Percentiles rank a stretch among this genome's conserved stretches.
These are phyloP conservation scores for Rauvolfia tetraphylla DNA, from an alignment of 257 asterid species.

Conservation along the genomic window DNA sequence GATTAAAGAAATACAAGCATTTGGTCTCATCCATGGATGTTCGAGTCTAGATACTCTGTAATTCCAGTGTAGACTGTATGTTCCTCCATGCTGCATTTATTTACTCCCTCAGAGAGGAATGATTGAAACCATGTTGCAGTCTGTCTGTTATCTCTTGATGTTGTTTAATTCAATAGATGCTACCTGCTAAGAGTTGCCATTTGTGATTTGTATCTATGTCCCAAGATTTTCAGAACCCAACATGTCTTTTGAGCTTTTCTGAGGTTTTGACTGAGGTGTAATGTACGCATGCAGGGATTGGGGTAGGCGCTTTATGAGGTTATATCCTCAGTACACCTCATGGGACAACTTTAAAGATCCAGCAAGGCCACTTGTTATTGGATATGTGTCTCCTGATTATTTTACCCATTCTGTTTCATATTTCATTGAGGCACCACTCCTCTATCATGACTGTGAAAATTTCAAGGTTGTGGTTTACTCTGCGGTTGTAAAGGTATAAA, in stretches of 20 bases:
- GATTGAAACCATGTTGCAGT: not conserved
- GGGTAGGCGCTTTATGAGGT: slow-evolving; percentile 94
- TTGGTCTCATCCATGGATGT: too few relatives aligned
- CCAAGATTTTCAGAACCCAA: not conserved
- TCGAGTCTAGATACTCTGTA: too few relatives aligned
- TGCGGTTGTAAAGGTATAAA: slow-evolving; percentile 90
- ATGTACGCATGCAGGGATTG: slow-evolving; percentile 72
- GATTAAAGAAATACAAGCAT: too few relatives aligned
- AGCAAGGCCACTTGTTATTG: slow-evolving; percentile 77
- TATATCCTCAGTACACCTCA: slow-evolving; percentile 72
- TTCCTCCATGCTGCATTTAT: not conserved
- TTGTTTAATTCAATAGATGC: not conserved
- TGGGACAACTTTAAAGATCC: slow-evolving; percentile 95
- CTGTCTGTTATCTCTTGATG: not conserved
- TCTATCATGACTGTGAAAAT: slow-evolving; percentile 65
- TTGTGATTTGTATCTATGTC: not conserved
- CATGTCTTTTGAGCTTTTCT: not conserved
- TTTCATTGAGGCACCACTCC: slow-evolving; percentile 89
- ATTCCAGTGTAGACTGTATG: too few relatives aligned
- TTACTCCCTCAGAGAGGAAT: not conserved
- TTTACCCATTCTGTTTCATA: slow-evolving; percentile 98
- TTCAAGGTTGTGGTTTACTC: slow-evolving; percentile 95
- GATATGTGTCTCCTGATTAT: slow-evolving; percentile 99
- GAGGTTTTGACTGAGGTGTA: slow-evolving; percentile 17
- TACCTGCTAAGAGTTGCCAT: not conserved